Evolutionary conservation across 768 basidiomycete genomes (phyloP).

Genomic region (Amanita rubescens): DNA sequence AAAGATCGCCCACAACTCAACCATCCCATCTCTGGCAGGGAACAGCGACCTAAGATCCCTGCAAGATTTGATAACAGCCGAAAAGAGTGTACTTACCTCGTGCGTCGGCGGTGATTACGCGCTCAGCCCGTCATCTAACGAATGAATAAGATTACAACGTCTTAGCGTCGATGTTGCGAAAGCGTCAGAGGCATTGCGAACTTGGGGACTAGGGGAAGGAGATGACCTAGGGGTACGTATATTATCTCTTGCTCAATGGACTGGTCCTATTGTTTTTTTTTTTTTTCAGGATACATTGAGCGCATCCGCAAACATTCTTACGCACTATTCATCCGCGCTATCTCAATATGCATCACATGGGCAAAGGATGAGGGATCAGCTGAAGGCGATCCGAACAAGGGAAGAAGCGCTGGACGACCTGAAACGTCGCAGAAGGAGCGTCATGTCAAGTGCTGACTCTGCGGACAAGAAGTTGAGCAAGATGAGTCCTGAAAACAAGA

Average conservation of each 20-base stretch:
- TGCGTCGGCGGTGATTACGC: constrained; percentile 21
- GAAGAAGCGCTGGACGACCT: constrained; percentile 81
- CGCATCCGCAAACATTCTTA: constrained; percentile 60
- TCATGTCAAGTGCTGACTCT: constrained; percentile 65
- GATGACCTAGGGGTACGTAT: constrained; percentile 67
- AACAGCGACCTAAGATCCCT: constrained; percentile 77
- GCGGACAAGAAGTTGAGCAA: constrained; percentile 87
- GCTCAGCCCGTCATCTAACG: not conserved
- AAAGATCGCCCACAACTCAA: constrained; percentile 85
- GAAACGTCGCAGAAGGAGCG: constrained; percentile 57
- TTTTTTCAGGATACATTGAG: constrained; percentile 59
- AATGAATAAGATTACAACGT: constrained; percentile 46
- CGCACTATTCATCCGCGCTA: constrained; percentile 61
- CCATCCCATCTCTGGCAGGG: constrained; percentile 57
- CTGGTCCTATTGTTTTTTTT: constrained; percentile 1
- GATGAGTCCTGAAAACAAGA: constrained; percentile 89
- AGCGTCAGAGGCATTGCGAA: constrained; percentile 62
- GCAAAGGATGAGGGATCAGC: constrained; percentile 58
- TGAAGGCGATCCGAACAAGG: constrained; percentile 76
- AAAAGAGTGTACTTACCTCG: constrained; percentile 77
- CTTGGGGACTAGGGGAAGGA: constrained; percentile 75
- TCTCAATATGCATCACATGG: constrained; percentile 66
- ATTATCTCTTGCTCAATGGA: not conserved
- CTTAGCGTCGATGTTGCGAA: constrained; percentile 59
- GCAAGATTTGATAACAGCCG: constrained; percentile 85